Base-by-base conservation (phyloP, 78 protist species). In the Pigoraptor vietnamica region DNA sequence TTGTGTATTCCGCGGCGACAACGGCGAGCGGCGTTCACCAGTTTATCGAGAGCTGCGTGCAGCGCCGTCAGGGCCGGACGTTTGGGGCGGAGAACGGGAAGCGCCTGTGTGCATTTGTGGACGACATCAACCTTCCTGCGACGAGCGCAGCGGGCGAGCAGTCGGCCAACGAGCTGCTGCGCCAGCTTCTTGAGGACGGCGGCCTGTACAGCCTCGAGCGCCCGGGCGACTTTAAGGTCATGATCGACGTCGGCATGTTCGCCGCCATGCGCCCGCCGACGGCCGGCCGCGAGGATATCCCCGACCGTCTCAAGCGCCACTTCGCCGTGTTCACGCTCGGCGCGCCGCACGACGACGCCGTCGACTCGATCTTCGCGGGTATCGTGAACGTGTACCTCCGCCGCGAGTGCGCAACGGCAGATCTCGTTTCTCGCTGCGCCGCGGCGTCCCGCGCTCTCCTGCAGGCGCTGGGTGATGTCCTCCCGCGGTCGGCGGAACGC, bases 211-310 rank as follows among this genome's bases (percentile, higher is more conserved):
- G 33, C 91, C 82, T 96, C n/a, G 97, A 96, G 35, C 92, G 92
- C 92, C 97, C 98, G 6, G 99, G 99, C 37, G 96, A 96, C 40
- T 88, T 90, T 34, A 14, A 82, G 0, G 0, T 1, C 38, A 24
- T 97, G 33, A 94, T 90, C 35, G 97, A 95, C 81, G 9, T 96
- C 23, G 90, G 81, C 32, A 93, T 84, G 93, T 39, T 93, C 37
- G 96, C 92, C n/a, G 97, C 98, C 79, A 96, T 96, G 97, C 82
- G 81, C 35, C 96, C 92, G 37, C 98, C 99, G 1, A 97, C 97
- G 23, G 99, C 97, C 0, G 99, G 99, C 24, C 91, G 93, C 37
- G 95, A 96, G 89, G 98, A 97, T 81, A 93, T 97, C 37, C 98
- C 99, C n/a, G 67, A 93, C 39, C 96, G 97, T 2, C 92, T 95